Conservation (phyloP, 1,139 yeast genomes). For the Suhomyces maxii region DNA sequence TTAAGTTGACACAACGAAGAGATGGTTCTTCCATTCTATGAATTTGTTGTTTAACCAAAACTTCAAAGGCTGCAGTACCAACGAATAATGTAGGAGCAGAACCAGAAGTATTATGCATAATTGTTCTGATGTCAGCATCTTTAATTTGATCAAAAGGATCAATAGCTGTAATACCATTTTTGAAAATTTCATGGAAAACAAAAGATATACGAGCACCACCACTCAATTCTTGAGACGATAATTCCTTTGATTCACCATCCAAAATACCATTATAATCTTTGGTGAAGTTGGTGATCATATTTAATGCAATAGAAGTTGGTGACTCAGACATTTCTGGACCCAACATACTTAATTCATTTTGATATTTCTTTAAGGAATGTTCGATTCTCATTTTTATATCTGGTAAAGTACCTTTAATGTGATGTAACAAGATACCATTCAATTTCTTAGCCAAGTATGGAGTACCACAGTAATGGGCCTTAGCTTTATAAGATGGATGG, state of each 20-base stretch:
- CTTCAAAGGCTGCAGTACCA: slow-evolving; percentile 97
- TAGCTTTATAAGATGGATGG: slow-evolving; percentile 77
- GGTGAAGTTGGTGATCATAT: slow-evolving; percentile 88
- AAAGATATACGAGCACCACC: slow-evolving; percentile 99
- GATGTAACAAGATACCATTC: slow-evolving; percentile 86
- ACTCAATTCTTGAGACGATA: slow-evolving; percentile 79
- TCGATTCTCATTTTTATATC: slow-evolving; percentile 92
- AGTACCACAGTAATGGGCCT: slow-evolving; percentile 92
- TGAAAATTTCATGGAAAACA: slow-evolving; percentile 94
- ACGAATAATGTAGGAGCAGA: slow-evolving; percentile 97
- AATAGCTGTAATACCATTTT: slow-evolving; percentile 86
- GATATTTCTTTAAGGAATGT: slow-evolving; percentile 78
- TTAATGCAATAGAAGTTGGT: slow-evolving; percentile 85
- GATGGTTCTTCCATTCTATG: slow-evolving; percentile 94
- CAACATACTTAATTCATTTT: slow-evolving; percentile 69
- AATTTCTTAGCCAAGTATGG: slow-evolving; percentile 93
- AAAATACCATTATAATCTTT: slow-evolving; percentile 89
- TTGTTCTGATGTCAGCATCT: slow-evolving; percentile 96
- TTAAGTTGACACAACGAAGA: slow-evolving; percentile 81
- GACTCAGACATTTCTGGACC: slow-evolving; percentile 88
- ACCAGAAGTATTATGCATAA: slow-evolving; percentile 95
- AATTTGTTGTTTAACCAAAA: slow-evolving; percentile 92
- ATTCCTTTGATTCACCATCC: slow-evolving; percentile 91
- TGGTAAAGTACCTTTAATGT: slow-evolving; percentile 90
- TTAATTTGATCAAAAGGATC: slow-evolving; percentile 98